These are phyloP conservation scores for Tolypocladium tundrense DNA, from an alignment of 2,329 filamentous ascomycete species.

Conservation along the genomic window DNA sequence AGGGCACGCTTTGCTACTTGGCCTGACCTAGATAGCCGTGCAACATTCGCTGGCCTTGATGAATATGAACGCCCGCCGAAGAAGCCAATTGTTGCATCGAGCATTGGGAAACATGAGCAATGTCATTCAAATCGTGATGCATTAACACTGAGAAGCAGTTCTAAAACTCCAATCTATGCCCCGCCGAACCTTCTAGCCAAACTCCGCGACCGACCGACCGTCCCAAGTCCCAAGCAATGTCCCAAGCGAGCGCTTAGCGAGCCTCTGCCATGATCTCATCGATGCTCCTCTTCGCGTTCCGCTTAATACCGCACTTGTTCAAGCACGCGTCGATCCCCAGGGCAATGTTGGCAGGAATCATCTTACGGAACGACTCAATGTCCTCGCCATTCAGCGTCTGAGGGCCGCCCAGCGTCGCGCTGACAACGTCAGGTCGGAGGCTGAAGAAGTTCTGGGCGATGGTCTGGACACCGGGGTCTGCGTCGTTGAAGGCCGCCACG, in stretches of 20 bases:
- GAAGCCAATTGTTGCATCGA: neutral
- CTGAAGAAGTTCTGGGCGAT: constrained; percentile 37
- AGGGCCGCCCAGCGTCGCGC: constrained; percentile 26
- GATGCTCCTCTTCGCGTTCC: constrained; percentile 21
- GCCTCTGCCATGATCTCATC: constrained; percentile 7
- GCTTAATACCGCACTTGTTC: constrained; percentile 32
- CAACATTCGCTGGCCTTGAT: neutral
- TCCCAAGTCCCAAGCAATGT: neutral
- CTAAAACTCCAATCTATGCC: neutral
- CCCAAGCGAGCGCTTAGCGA: neutral
- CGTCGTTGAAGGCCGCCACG: constrained; percentile 34
- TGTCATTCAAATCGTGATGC: neutral
- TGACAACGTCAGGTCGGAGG: constrained; percentile 25
- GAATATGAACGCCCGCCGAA: neutral
- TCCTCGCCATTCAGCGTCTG: constrained; percentile 28
- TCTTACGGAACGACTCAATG: constrained; percentile 25
- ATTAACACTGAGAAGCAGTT: neutral
- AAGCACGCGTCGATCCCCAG: constrained; percentile 40
- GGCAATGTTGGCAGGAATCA: constrained; percentile 38
- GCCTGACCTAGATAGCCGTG: neutral
- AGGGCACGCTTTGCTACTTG: neutral
- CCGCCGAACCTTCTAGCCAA: neutral
- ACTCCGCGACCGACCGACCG: neutral
- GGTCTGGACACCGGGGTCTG: constrained; percentile 35
- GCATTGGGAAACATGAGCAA: neutral